Evolutionary conservation across 1,139 yeast species (phyloP).

Genomic region (Candida sp.): DNA sequence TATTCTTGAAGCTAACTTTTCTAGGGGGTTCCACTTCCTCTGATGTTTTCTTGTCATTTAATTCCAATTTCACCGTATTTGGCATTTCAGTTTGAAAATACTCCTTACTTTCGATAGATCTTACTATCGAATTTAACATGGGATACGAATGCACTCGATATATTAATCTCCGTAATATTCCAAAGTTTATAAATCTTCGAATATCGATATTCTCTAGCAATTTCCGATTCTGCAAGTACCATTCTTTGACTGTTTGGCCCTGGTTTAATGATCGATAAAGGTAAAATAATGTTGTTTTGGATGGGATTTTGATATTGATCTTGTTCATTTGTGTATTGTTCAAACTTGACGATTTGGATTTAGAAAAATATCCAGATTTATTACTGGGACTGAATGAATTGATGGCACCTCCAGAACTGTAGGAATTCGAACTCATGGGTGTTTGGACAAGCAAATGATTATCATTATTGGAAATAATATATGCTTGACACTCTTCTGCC

Average conservation of each 20-base stretch:
- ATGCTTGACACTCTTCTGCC: constrained; percentile 85
- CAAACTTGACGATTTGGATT: constrained; percentile 8
- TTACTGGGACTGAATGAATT: constrained; percentile 4
- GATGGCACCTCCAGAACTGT: not conserved
- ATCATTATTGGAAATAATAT: constrained; percentile 42
- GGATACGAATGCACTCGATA: constrained; percentile 83
- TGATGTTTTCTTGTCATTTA: constrained; percentile 2
- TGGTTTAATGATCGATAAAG: constrained; percentile 78
- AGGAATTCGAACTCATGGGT: constrained; percentile 1
- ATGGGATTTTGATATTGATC: constrained; percentile 43
- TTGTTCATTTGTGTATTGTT: constrained; percentile 1
- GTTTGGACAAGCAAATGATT: not conserved
- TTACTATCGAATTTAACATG: constrained; percentile 38
- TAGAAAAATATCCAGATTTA: constrained; percentile 1
- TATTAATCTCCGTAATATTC: constrained; percentile 75
- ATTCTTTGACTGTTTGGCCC: constrained; percentile 73
- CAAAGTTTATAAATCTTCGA: constrained; percentile 82
- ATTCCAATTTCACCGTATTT: constrained; percentile 5
- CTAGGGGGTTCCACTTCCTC: not conserved
- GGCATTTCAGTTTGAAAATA: constrained; percentile 2
- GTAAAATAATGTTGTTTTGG: constrained; percentile 65
- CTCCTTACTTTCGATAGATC: constrained; percentile 31
- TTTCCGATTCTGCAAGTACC: constrained; percentile 68
- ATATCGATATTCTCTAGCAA: constrained; percentile 67
- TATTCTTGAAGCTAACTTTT: constrained; percentile 4